Conservation (phyloP, 1,139 yeast species). For the Saccharomyces hybrid region DNA sequence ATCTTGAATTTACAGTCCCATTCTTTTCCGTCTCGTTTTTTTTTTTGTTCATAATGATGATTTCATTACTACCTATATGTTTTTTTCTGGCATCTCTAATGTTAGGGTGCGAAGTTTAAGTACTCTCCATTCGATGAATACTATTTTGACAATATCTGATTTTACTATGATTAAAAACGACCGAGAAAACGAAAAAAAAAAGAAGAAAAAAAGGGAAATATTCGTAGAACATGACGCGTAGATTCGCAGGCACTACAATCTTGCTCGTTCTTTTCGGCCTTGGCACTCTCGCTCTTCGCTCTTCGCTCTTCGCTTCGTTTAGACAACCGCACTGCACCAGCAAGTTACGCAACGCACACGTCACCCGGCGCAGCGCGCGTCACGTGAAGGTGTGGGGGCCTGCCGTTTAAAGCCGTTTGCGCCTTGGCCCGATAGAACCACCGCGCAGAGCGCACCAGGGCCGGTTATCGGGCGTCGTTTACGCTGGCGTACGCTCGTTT, state of each 20-base stretch:
- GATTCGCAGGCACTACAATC: background rate
- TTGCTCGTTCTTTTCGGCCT: background rate
- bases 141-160: constrained; percentile 14
- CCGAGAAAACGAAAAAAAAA: constrained; percentile 1
- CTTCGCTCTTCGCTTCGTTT: background rate
- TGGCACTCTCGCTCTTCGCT: background rate
- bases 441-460: background rate
- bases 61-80: constrained; percentile 15
- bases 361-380: background rate
- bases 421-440: background rate
- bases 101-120: constrained; percentile 32
- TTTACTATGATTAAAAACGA: background rate
- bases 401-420: constrained; percentile 1
- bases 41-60: constrained; percentile 21
- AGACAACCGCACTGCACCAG: background rate
- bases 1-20: constrained; percentile 1
- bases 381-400: background rate
- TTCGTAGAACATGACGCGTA: background rate
- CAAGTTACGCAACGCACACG: background rate
- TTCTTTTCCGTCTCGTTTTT: constrained; percentile 2
- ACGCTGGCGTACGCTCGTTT: background rate
- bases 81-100: constrained; percentile 34
- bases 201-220: background rate
- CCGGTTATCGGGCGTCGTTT: background rate
- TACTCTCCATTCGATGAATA: constrained; percentile 33